phyloP scores from a whole-genome alignment of 148 eudicot genomes.

The Bassia scoparia region DNA sequence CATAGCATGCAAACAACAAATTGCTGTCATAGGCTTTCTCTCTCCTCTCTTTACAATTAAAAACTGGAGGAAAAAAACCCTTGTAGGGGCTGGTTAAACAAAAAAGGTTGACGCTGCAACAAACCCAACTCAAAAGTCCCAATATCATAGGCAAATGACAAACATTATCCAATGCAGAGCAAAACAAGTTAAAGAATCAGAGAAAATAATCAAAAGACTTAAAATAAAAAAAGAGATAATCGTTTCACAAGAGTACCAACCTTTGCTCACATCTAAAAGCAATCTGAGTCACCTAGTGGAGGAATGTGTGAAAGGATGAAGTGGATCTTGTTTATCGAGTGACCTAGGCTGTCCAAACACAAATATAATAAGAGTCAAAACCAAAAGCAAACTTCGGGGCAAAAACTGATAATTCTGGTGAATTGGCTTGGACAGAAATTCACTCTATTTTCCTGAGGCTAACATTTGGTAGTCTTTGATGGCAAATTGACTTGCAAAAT shows the following conservation, averaged over 20 bases:
- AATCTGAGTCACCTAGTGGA: conserved; percentile 40
- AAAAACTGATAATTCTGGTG: too few relatives aligned
- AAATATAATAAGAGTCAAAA: conserved; percentile 13
- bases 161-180: neutral
- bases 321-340: conserved; percentile 50
- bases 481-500: too few relatives aligned
- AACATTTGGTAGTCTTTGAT: too few relatives aligned
- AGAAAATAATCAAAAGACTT: neutral
- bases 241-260: neutral
- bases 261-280: conserved; percentile 1
- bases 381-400: too few relatives aligned
- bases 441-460: too few relatives aligned
- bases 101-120: neutral
- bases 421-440: too few relatives aligned
- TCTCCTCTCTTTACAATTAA: too few relatives aligned
- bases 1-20: too few relatives aligned
- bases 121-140: neutral
- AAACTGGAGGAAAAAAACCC: neutral
- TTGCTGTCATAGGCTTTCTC: too few relatives aligned
- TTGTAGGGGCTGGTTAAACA: too few relatives aligned
- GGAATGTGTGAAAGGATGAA: conserved; percentile 61
- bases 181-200: neutral
- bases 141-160: too few relatives aligned
- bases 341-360: conserved; percentile 46
- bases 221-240: neutral